These are phyloP conservation scores for Mikania micrantha DNA, from an alignment of 129 eudicot species.

Conservation along the genomic window DNA sequence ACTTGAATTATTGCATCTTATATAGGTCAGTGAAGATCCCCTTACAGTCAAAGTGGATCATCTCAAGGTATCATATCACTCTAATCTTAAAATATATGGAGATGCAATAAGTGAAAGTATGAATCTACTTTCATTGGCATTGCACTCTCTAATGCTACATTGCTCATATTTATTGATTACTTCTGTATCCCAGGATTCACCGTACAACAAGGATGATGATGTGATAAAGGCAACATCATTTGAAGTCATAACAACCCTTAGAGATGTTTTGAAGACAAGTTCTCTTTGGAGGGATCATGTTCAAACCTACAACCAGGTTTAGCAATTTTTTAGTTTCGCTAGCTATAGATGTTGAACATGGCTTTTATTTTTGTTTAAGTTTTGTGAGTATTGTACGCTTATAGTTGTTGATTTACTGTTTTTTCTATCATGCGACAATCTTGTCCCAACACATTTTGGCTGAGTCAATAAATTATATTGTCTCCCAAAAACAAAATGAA, in stretches of 20 bases:
- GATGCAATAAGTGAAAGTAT: not conserved
- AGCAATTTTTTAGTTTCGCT: constrained; percentile 1
- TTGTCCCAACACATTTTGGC: not conserved
- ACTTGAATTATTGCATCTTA: not conserved
- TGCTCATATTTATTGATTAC: not conserved
- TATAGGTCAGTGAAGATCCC: constrained; percentile 89
- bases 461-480: not conserved
- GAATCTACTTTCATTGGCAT: not conserved
- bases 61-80: constrained; percentile 56
- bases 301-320: constrained; percentile 86
- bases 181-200: constrained; percentile 50
- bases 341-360: not conserved
- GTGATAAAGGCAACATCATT: constrained; percentile 87
- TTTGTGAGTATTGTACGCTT: not conserved
- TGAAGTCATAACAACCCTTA: constrained; percentile 86
- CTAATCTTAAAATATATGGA: not conserved
- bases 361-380: not conserved
- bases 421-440: not conserved
- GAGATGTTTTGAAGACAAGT: constrained; percentile 87
- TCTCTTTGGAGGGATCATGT: constrained; percentile 99
- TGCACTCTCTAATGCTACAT: constrained; percentile 6
- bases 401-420: not conserved
- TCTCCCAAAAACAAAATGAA: not conserved
- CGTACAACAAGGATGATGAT: constrained; percentile 85
- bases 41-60: constrained; percentile 87